Percentiles rank a stretch among this genome's conserved stretches.
Conservation (phyloP, 352 stramenopile species). For the Globisporangium heterothallicum region DNA sequence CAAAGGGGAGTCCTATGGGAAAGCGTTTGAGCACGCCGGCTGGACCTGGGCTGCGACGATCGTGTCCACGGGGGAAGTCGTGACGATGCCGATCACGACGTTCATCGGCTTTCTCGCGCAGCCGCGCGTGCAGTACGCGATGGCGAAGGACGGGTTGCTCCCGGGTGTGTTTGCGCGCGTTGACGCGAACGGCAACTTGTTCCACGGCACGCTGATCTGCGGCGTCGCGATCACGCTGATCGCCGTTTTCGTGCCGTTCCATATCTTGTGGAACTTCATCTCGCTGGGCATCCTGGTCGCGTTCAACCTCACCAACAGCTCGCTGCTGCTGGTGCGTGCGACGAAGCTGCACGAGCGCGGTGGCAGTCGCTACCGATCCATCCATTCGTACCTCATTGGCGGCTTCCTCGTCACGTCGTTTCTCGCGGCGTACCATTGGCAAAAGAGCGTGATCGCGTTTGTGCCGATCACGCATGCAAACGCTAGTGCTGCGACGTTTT, state of each 20-base stretch:
- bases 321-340: constrained; percentile 63
- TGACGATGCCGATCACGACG: constrained; percentile 94
- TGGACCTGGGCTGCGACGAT: constrained; percentile 75
- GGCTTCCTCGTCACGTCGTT: constrained; percentile 56
- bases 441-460: constrained; percentile 55
- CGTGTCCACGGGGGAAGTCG: constrained; percentile 87
- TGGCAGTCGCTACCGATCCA: constrained; percentile 4
- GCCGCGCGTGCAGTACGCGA: constrained; percentile 86
- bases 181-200: constrained; percentile 67
- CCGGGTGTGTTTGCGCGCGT: constrained; percentile 78
- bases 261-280: constrained; percentile 87
- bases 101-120: constrained; percentile 94
- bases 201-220: constrained; percentile 57
- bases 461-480: constrained; percentile 18
- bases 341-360: constrained; percentile 16
- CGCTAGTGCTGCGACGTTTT: constrained; percentile 19
- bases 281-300: constrained; percentile 86
- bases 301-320: constrained; percentile 89
- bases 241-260: constrained; percentile 77
- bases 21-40: constrained; percentile 63
- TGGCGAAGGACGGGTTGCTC: constrained; percentile 92
- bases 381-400: constrained; percentile 35
- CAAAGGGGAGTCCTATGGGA: constrained; percentile 57
- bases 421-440: constrained; percentile 65
- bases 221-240: constrained; percentile 48